These are phyloP conservation scores for Colletotrichum siamense DNA, from an alignment of 2,329 filamentous ascomycete species.

Conservation along the genomic window DNA sequence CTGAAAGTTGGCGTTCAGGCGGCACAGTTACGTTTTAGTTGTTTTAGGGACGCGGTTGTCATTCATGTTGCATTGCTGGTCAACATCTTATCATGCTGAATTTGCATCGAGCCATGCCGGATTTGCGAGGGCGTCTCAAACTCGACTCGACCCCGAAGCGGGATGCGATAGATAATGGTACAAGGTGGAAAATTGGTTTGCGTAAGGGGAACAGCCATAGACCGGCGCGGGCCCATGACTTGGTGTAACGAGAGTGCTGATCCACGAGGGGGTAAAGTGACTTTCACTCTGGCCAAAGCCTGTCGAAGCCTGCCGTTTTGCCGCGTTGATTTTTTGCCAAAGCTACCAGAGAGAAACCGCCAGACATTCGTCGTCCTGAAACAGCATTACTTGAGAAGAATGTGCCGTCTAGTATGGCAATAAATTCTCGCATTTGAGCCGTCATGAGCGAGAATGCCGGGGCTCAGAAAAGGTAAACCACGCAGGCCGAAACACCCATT, in stretches of 20 bases:
- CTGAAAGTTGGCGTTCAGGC: conserved; percentile 20
- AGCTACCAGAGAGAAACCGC: conserved; percentile 23
- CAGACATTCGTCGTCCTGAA: conserved; percentile 14
- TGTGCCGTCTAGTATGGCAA: background rate
- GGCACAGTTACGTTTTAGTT: conserved; percentile 25
- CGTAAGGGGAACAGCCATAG: conserved; percentile 15
- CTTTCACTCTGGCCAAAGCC: conserved; percentile 22
- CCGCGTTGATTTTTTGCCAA: conserved; percentile 25
- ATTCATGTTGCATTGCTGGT: conserved; percentile 25
- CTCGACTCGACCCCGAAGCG: conserved; percentile 21
- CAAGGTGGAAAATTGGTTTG: conserved; percentile 22
- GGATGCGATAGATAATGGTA: conserved; percentile 25
- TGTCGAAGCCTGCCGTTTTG: conserved; percentile 23
- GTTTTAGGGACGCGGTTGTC: conserved; percentile 20
- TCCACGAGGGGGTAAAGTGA: conserved; percentile 20
- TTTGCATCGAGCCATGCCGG: conserved; percentile 22
- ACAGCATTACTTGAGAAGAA: background rate
- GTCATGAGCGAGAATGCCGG: background rate
- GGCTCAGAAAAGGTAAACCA: background rate
- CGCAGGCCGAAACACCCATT: conserved; percentile 18
- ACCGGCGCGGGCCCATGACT: conserved; percentile 8
- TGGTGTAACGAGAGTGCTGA: conserved; percentile 24
- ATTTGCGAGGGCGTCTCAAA: conserved; percentile 23
- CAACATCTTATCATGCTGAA: conserved; percentile 25
- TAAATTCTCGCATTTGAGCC: background rate